Percentiles rank a stretch among this genome's conserved stretches.
Conservation (phyloP, 768 basidiomycete species). For the Ephemerocybe angulata region DNA sequence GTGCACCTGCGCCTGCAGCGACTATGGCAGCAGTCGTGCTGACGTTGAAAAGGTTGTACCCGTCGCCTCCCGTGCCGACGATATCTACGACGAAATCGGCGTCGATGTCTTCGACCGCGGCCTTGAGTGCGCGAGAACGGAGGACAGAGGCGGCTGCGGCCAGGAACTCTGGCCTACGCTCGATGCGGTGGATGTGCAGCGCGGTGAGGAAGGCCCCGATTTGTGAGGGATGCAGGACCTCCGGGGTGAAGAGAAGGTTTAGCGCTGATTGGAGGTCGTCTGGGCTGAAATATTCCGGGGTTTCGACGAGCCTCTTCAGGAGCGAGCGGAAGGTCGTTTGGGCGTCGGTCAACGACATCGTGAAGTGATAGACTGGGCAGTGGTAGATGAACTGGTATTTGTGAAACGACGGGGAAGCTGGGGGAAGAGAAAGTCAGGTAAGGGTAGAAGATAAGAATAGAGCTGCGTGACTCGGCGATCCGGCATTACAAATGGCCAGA, state of each 20-base stretch:
- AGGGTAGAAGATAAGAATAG: neutral
- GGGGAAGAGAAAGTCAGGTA: neutral
- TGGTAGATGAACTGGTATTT: too few species aligned
- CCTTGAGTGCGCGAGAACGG: slow-evolving; percentile 61
- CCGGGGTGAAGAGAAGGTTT: slow-evolving; percentile 67
- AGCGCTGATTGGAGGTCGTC: slow-evolving; percentile 73
- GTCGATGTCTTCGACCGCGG: slow-evolving; percentile 53
- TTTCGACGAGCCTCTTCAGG: slow-evolving; percentile 72
- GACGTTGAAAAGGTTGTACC: slow-evolving; percentile 94
- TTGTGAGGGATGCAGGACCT: slow-evolving; percentile 63
- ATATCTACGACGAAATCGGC: slow-evolving; percentile 81
- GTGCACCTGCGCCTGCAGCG: slow-evolving; percentile 89
- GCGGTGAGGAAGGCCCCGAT: slow-evolving; percentile 90
- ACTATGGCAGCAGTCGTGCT: slow-evolving; percentile 93
- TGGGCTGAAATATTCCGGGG: slow-evolving; percentile 77
- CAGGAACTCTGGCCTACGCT: slow-evolving; percentile 71
- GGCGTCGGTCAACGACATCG: slow-evolving; percentile 2
- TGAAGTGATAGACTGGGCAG: too few species aligned
- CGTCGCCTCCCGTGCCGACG: slow-evolving; percentile 94
- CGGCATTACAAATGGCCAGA: too few species aligned
- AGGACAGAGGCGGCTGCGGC: slow-evolving; percentile 77
- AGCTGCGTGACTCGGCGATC: neutral
- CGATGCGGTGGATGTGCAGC: slow-evolving; percentile 74
- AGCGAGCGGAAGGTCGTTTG: slow-evolving; percentile 65
- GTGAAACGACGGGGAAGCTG: too few species aligned